phyloP scores from a whole-genome alignment of 1,284 basidiomycete genomes.

The Irpex sp. region DNA sequence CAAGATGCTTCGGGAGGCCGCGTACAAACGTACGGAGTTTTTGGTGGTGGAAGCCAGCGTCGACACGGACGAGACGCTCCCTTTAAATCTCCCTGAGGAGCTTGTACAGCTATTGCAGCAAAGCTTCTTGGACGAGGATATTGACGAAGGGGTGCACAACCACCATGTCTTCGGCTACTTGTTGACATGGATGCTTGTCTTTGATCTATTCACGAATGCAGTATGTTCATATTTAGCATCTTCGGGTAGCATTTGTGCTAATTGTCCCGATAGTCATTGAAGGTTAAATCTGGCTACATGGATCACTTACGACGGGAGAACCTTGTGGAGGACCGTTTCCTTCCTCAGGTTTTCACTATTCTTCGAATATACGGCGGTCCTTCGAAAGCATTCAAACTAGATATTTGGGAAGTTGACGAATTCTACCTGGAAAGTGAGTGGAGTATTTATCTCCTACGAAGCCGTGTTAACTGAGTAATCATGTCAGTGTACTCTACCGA shows the following conservation, averaged over 20 bases:
- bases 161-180: slow-evolving; percentile 61
- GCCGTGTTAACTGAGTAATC: slow-evolving; percentile 7
- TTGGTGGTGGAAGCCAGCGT: slow-evolving; percentile 86
- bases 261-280: slow-evolving; percentile 58
- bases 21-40: slow-evolving; percentile 68
- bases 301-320: slow-evolving; percentile 78
- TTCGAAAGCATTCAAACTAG: slow-evolving; percentile 68
- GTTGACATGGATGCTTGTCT: slow-evolving; percentile 87
- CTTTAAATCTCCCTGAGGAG: slow-evolving; percentile 59
- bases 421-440: slow-evolving; percentile 79
- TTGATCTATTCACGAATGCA: slow-evolving; percentile 85
- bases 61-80: slow-evolving; percentile 50
- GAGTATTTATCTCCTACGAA: neutral
- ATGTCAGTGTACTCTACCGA: slow-evolving; percentile 60
- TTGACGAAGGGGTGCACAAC: slow-evolving; percentile 33
- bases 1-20: slow-evolving; percentile 58
- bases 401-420: slow-evolving; percentile 84
- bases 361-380: slow-evolving; percentile 63
- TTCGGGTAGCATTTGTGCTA: neutral
- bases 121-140: slow-evolving; percentile 38
- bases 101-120: slow-evolving; percentile 63
- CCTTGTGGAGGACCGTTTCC: slow-evolving; percentile 62
- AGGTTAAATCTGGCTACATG: slow-evolving; percentile 79
- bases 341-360: slow-evolving; percentile 74
- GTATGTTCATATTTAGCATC: slow-evolving; percentile 42